Conservation (phyloP, 495 filamentous ascomycete species). For the Penicillium canariense region DNA sequence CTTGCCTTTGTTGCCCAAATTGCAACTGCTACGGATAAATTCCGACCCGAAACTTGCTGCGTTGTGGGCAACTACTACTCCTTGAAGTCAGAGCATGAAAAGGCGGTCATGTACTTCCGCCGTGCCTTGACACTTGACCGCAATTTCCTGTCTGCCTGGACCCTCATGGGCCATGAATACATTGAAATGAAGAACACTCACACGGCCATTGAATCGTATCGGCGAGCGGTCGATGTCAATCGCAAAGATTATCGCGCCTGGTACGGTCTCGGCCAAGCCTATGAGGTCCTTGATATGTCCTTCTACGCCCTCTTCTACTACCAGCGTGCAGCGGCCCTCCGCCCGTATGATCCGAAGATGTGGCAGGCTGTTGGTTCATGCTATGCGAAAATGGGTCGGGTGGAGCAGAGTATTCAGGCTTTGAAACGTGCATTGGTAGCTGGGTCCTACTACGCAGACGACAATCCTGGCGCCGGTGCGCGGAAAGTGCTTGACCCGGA, state of each 20-base stretch:
- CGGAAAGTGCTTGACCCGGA: constrained; percentile 78
- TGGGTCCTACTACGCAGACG: constrained; percentile 74
- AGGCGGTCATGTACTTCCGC: constrained; percentile 96
- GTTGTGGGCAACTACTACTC: constrained; percentile 98
- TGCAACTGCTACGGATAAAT: constrained; percentile 86
- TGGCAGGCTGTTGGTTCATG: constrained; percentile 95
- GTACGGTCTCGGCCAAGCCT: constrained; percentile 97
- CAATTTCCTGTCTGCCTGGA: constrained; percentile 92
- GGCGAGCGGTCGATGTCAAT: constrained; percentile 94
- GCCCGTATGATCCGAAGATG: constrained; percentile 95
- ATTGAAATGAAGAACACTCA: constrained; percentile 99
- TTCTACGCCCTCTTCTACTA: constrained; percentile 97
- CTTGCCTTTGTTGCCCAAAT: constrained; percentile 89
- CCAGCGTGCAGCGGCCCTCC: constrained; percentile 86
- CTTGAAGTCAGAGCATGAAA: constrained; percentile 89
- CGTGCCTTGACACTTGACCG: constrained; percentile 93
- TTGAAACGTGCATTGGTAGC: constrained; percentile 87
- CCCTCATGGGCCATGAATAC: constrained; percentile 98
- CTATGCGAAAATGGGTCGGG: constrained; percentile 79
- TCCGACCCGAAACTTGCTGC: constrained; percentile 95
- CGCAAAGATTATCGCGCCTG: constrained; percentile 96
- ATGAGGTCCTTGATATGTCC: constrained; percentile 97
- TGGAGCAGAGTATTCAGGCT: constrained; percentile 86
- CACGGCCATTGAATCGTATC: constrained; percentile 95
- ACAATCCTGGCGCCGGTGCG: constrained; percentile 28